Percentiles rank a stretch among this genome's conserved stretches.
Conservation (phyloP, 352 stramenopile species). For the Thalassiosira hispida region DNA sequence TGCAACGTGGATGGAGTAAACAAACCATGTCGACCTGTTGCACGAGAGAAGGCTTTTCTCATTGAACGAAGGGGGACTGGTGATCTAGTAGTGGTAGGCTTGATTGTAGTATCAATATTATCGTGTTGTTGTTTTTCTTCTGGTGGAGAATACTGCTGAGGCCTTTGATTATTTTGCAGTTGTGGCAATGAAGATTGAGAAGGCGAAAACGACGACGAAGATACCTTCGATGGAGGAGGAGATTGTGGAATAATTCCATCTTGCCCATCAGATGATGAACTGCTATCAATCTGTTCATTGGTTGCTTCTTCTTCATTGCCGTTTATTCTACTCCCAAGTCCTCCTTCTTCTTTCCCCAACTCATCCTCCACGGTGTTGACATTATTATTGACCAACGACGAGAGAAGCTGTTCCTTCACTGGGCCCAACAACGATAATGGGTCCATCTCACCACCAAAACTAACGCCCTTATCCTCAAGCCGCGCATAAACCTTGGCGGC, state of each 20-base stretch:
- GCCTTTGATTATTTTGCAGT: neutral
- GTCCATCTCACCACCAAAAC: conserved; percentile 25
- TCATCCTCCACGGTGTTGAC: neutral
- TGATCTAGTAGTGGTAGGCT: neutral
- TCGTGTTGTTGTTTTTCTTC: neutral
- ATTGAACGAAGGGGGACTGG: conserved; percentile 65
- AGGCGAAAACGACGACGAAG: no score
- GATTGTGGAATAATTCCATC: no score
- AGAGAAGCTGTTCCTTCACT: conserved; percentile 14
- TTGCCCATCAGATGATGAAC: no score
- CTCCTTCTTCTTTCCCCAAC: no score
- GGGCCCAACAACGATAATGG: conserved; percentile 10
- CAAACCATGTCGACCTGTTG: conserved; percentile 70
- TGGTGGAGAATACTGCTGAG: neutral
- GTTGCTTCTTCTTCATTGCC: no score
- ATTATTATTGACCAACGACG: neutral
- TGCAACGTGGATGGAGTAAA: conserved; percentile 59
- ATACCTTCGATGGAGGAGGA: no score
- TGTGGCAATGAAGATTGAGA: no score
- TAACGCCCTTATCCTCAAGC: conserved; percentile 38
- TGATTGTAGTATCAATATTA: neutral
- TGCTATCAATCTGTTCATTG: no score
- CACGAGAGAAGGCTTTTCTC: conserved; percentile 66
- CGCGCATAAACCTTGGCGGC: conserved; percentile 40
- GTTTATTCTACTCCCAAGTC: no score